A percentile compares a stretch with the other conserved stretches of the same genome.
phyloP scores from a whole-genome alignment of 495 filamentous ascomycete species.

The Neurospora sp. region DNA sequence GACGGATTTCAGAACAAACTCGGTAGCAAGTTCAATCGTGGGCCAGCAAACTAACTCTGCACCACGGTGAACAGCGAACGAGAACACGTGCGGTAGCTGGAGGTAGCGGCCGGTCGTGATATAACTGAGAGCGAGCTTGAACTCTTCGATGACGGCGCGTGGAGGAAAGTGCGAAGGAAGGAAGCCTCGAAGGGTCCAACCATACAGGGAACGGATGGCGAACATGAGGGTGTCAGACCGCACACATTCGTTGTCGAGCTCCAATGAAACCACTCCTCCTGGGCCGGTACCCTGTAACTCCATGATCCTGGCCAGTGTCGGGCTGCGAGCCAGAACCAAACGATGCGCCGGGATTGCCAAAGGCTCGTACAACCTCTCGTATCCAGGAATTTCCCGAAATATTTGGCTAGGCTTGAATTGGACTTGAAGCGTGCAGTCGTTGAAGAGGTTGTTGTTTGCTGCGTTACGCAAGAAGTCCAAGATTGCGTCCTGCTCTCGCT shows the following conservation, averaged over 20 bases:
- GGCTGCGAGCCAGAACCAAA: slow-evolving; percentile 42
- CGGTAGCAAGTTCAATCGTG: slow-evolving; percentile 41
- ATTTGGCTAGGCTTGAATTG: slow-evolving; percentile 25
- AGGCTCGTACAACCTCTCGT: slow-evolving; percentile 24
- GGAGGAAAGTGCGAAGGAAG: slow-evolving; percentile 11
- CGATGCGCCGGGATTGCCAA: slow-evolving; percentile 39
- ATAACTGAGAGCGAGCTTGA: slow-evolving; percentile 42
- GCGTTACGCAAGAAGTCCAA: slow-evolving; percentile 28
- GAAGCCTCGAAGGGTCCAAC: slow-evolving; percentile 17
- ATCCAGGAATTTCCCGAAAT: slow-evolving; percentile 36
- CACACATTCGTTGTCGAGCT: slow-evolving; percentile 37
- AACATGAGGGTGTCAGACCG: slow-evolving; percentile 38
- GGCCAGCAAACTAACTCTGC: slow-evolving; percentile 38
- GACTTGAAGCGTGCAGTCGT: slow-evolving; percentile 41
- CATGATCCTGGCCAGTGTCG: slow-evolving; percentile 22
- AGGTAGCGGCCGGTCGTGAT: slow-evolving; percentile 42
- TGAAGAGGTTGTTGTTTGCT: slow-evolving; percentile 29
- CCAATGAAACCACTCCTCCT: slow-evolving; percentile 28
- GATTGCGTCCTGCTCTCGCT: slow-evolving; percentile 24
- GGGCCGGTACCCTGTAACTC: slow-evolving; percentile 7
- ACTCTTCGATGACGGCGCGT: slow-evolving; percentile 26
- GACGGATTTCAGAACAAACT: slow-evolving; percentile 21
- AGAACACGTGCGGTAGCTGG: slow-evolving; percentile 30
- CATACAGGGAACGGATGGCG: slow-evolving; percentile 40
- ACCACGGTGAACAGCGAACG: slow-evolving; percentile 37